Percentiles rank a stretch among this genome's conserved stretches.
Evolutionary conservation across 805 yeast species (phyloP).

Genomic region (Pichia deserticola): DNA sequence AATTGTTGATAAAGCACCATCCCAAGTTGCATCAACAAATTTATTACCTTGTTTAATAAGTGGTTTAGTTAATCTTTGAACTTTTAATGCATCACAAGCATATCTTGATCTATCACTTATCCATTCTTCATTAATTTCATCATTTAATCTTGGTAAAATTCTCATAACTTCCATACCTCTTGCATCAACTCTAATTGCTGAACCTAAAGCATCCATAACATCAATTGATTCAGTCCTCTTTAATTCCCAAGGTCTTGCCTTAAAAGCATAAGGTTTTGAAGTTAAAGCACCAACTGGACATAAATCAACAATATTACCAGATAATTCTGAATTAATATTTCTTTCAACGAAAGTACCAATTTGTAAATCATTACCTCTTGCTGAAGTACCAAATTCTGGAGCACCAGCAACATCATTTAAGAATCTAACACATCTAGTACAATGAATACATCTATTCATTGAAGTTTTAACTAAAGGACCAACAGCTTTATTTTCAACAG

Average conservation of each 20-base stretch:
- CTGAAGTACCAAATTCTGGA: conserved; percentile 81
- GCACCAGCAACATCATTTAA: conserved; percentile 91
- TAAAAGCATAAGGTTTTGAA: conserved; percentile 85
- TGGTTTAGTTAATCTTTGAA: conserved; percentile 80
- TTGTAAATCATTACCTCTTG: conserved; percentile 89
- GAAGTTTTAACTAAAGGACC: conserved; percentile 87
- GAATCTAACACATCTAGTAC: conserved; percentile 86
- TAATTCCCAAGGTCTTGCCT: conserved; percentile 90
- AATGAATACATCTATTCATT: conserved; percentile 89
- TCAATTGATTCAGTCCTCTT: conserved; percentile 83
- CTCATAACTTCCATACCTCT: conserved; percentile 86
- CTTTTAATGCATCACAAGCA: conserved; percentile 78
- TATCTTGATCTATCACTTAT: conserved; percentile 81
- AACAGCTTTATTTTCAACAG: conserved; percentile 83
- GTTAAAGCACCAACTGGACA: conserved; percentile 93
- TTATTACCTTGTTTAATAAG: conserved; percentile 61
- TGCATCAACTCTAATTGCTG: conserved; percentile 76
- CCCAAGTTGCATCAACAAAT: conserved; percentile 78
- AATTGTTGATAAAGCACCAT: conserved; percentile 68
- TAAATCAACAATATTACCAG: conserved; percentile 80
- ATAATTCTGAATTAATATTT: conserved; percentile 75
- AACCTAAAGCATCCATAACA: conserved; percentile 76
- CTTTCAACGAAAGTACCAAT: conserved; percentile 85
- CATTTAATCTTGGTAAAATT: conserved; percentile 77
- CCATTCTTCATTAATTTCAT: conserved; percentile 88